These are phyloP conservation scores for Alternaria incomplexa DNA, from an alignment of 2,329 filamentous ascomycete species.

Conservation along the genomic window DNA sequence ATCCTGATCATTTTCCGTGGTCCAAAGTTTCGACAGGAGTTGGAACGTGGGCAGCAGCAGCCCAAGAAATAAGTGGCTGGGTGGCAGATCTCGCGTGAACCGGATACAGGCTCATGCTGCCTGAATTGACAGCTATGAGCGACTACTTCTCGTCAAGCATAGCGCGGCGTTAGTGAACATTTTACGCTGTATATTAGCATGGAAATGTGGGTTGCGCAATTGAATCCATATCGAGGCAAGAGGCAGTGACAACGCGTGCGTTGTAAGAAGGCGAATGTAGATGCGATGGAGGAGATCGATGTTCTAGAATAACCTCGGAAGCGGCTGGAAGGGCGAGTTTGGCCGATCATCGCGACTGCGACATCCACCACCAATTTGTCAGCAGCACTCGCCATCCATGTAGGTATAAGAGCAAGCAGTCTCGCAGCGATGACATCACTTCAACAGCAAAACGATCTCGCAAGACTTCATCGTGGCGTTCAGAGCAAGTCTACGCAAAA, in stretches of 20 bases:
- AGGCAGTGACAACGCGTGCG: no score
- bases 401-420: constrained; percentile 9
- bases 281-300: background rate
- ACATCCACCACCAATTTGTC: constrained; percentile 26
- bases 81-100: background rate
- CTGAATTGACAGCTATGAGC: background rate
- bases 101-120: background rate
- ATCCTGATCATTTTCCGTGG: constrained; percentile 29
- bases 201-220: background rate
- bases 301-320: constrained; percentile 1
- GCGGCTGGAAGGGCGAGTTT: constrained; percentile 1
- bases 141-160: constrained; percentile 9
- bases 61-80: constrained; percentile 1
- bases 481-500: constrained; percentile 38
- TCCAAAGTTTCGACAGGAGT: constrained; percentile 26
- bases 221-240: no score
- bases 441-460: background rate
- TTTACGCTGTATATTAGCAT: background rate
- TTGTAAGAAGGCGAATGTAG: no score
- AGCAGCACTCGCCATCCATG: constrained; percentile 18
- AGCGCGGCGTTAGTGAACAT: constrained; percentile 18
- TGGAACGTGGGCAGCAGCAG: constrained; percentile 24
- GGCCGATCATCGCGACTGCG: background rate
- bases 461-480: constrained; percentile 42
- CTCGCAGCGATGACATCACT: constrained; percentile 1